Evolutionary conservation across 1,139 yeast species (phyloP).

Genomic region (Scheffersomyces lignicola): DNA sequence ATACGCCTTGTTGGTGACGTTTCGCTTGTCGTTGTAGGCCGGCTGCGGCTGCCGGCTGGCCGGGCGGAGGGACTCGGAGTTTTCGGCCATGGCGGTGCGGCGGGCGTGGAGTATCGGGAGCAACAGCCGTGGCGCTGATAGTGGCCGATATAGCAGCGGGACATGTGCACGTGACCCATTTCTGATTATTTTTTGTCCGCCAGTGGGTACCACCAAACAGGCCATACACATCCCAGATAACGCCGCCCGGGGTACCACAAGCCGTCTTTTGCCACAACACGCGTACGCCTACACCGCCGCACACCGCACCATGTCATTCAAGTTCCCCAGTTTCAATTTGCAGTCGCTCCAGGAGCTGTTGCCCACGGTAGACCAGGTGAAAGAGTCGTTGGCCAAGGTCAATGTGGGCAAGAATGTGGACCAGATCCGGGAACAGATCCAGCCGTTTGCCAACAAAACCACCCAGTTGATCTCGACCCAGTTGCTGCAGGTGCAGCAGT

Average conservation of each 20-base stretch:
- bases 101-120: too few relatives aligned
- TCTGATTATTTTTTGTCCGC: too few relatives aligned
- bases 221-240: slow-evolving; percentile 1
- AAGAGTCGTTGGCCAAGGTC: slow-evolving; percentile 40
- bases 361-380: slow-evolving; percentile 40
- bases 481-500: slow-evolving; percentile 45
- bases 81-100: slow-evolving; percentile 5
- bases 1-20: slow-evolving; percentile 46
- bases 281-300: too few relatives aligned
- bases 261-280: too few relatives aligned
- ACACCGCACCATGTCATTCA: slow-evolving; percentile 55
- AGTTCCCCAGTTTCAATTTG: slow-evolving; percentile 47
- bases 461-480: slow-evolving; percentile 38
- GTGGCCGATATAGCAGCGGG: too few relatives aligned
- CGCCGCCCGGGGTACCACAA: too few relatives aligned
- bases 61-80: too few relatives aligned
- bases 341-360: slow-evolving; percentile 49
- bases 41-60: slow-evolving; percentile 19
- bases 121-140: too few relatives aligned
- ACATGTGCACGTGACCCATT: too few relatives aligned
- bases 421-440: slow-evolving; percentile 41
- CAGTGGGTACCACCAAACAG: slow-evolving; percentile 1
- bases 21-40: slow-evolving; percentile 25
- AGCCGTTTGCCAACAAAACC: slow-evolving; percentile 46
- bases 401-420: slow-evolving; percentile 42